phyloP scores from a whole-genome alignment of 768 basidiomycete genomes.

The Russula compacta region DNA sequence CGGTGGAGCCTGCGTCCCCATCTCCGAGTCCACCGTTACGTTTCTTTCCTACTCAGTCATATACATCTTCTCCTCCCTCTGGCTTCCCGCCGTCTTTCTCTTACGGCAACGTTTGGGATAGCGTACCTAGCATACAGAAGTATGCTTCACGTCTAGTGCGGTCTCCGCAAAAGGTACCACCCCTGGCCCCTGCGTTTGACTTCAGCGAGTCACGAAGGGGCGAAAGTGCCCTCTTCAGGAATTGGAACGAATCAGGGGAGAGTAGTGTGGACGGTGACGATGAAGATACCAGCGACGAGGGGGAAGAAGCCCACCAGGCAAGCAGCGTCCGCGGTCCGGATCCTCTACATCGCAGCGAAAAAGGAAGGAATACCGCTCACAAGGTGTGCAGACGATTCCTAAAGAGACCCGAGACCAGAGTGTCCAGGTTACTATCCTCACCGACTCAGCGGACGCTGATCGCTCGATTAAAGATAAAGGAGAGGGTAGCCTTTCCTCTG shows the following conservation, averaged over 20 bases:
- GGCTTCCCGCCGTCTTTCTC: slow-evolving; percentile 50
- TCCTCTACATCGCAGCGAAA: slow-evolving; percentile 30
- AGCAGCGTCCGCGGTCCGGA: slow-evolving; percentile 24
- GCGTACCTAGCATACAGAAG: slow-evolving; percentile 65
- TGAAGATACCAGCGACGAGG: slow-evolving; percentile 42
- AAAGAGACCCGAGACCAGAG: slow-evolving; percentile 45
- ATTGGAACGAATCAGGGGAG: slow-evolving; percentile 49
- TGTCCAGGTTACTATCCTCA: slow-evolving; percentile 44
- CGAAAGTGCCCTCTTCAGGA: slow-evolving; percentile 31
- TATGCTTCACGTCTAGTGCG: slow-evolving; percentile 57
- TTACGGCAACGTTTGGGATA: slow-evolving; percentile 83
- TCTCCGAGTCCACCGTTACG: slow-evolving; percentile 23
- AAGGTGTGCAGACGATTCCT: slow-evolving; percentile 63
- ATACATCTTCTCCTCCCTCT: slow-evolving; percentile 27
- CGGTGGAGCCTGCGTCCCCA: neutral
- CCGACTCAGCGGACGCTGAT: slow-evolving; percentile 16
- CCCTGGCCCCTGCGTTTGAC: slow-evolving; percentile 44
- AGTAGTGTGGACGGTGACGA: slow-evolving; percentile 78
- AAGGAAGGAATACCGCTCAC: slow-evolving; percentile 50
- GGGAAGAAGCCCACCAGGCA: slow-evolving; percentile 24
- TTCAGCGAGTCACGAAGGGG: slow-evolving; percentile 29
- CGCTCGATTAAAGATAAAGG: slow-evolving; percentile 18
- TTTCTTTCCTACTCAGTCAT: slow-evolving; percentile 14
- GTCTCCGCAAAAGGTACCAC: slow-evolving; percentile 33
- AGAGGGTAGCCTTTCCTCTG: neutral